Percentiles rank a stretch among this genome's conserved stretches.
Evolutionary conservation across 139 green algal species (phyloP).

Genomic region (Penium margaritaceum): DNA sequence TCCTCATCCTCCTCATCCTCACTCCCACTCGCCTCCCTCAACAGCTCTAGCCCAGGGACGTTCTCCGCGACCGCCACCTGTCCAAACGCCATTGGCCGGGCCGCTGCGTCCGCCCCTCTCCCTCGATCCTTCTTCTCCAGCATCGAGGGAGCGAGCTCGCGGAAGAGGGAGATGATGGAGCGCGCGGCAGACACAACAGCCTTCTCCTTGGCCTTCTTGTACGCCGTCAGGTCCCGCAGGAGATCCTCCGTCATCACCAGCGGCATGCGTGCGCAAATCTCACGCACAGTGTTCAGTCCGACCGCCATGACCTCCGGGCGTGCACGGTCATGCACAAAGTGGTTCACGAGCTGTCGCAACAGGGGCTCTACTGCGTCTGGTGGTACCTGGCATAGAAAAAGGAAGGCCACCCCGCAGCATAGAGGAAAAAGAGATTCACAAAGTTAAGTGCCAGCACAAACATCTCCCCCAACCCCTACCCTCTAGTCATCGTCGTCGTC

Average conservation of each 20-base stretch:
- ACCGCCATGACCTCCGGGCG: conserved; percentile 65
- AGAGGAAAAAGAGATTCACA: not conserved
- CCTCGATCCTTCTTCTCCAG: conserved; percentile 85
- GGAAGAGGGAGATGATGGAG: conserved; percentile 62
- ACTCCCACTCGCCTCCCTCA: conserved; percentile 57
- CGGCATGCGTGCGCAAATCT: conserved; percentile 75
- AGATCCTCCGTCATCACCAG: conserved; percentile 79
- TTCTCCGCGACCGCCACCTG: conserved; percentile 21
- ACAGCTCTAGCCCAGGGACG: conserved; percentile 78
- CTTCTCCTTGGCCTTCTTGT: conserved; percentile 81
- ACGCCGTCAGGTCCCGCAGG: conserved; percentile 74
- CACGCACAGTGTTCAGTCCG: conserved; percentile 82
- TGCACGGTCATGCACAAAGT: conserved; percentile 87
- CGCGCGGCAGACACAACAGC: conserved; percentile 68
- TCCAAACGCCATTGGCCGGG: conserved; percentile 42
- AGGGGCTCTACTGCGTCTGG: conserved; percentile 79
- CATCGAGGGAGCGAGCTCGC: conserved; percentile 64
- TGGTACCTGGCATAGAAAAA: conserved; percentile 60
- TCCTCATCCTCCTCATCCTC: conserved; percentile 26
- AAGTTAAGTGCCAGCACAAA: not conserved
- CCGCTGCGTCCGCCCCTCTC: conserved; percentile 51
- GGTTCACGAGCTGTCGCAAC: conserved; percentile 84
- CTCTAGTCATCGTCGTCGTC: not conserved
- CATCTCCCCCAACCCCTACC: not conserved
- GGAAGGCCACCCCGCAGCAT: too few species aligned